phyloP scores from a whole-genome alignment of 202 grass and related monocot genomes.

The Sporobolus alterniflorus region DNA sequence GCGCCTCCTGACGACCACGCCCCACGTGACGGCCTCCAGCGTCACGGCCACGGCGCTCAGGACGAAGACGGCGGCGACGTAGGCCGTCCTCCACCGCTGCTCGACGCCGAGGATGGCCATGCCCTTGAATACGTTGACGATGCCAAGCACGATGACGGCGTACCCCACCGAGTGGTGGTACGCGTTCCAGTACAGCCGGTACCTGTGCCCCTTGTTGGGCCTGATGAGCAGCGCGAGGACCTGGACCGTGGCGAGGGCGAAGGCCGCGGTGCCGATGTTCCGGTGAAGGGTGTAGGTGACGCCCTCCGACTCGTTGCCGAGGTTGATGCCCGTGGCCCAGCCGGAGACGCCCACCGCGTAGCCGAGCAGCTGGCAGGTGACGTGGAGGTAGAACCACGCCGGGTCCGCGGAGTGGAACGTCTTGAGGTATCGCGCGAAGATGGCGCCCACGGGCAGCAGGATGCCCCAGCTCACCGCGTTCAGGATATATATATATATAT shows the following conservation, averaged over 20 bases:
- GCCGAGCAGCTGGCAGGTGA: slow-evolving; percentile 65
- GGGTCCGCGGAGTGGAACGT: slow-evolving; percentile 70
- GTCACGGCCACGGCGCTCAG: slow-evolving; percentile 45
- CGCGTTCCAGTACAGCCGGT: slow-evolving; percentile 68
- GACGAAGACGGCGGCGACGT: slow-evolving; percentile 46
- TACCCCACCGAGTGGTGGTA: slow-evolving; percentile 82
- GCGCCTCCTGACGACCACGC: slow-evolving; percentile 51
- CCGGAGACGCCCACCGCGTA: slow-evolving; percentile 71
- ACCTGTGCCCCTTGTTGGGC: slow-evolving; percentile 76
- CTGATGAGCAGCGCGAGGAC: slow-evolving; percentile 73
- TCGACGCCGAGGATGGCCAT: slow-evolving; percentile 56
- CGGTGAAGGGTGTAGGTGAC: slow-evolving; percentile 58
- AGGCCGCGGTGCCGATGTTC: slow-evolving; percentile 64
- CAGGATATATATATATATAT: slow-evolving; percentile 68
- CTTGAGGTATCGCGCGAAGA: slow-evolving; percentile 77
- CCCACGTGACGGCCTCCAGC: slow-evolving; percentile 72
- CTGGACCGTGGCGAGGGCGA: slow-evolving; percentile 63
- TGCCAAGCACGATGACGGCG: slow-evolving; percentile 60
- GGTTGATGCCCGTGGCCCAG: slow-evolving; percentile 75
- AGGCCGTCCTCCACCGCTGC: slow-evolving; percentile 58
- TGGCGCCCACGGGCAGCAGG: slow-evolving; percentile 65
- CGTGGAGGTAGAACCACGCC: slow-evolving; percentile 88
- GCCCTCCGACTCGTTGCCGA: slow-evolving; percentile 66
- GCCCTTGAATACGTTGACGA: slow-evolving; percentile 81
- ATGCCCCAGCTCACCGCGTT: slow-evolving; percentile 81